Base-by-base conservation (phyloP, 139 green algal species). In the Coelastrella sp. region DNA sequence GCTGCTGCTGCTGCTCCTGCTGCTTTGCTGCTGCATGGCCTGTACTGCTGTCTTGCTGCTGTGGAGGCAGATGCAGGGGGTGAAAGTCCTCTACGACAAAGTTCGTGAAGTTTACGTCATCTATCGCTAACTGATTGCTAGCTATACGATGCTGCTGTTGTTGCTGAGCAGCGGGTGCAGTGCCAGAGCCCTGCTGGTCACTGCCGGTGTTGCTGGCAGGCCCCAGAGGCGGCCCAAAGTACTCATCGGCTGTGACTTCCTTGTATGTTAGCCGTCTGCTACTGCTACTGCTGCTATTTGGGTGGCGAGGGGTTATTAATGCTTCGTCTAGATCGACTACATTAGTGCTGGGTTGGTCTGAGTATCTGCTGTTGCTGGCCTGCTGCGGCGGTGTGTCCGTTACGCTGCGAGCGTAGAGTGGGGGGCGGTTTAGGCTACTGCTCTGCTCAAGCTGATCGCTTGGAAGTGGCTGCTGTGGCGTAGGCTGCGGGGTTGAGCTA, bases 51-150 rank as follows among this genome's bases (percentile, higher is more conserved):
- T 87, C 59, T 23, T 59, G 60, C 61, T 74, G 80, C 22, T 76
- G 57, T 16, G 47, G 22, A 5, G 56, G n/a, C 58, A 76, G 57
- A 19, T 61, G 81, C 59, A 32, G 58, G 61, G 4, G 13, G 0
- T 61, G 3, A 6, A 16, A 2, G 5, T 87, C 14, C 7, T 54
- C 5, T 19, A 58, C 10, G 6, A 8, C 61, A 61, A 83, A 71
- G 73, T 77, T 32, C 4, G 17, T 11, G 20, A 83, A 90, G 58
- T 61, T 66, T 17, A 83, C 73, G 19, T 84, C 85, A 75, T 90
- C 73, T 20, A 90, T 90, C 10, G 85, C 59, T 7, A 90, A 5
- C 23, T 83, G 58, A 65, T 90, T 90, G 11, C n/a, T 90, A 16
- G 68, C 23, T 0, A 4, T 32, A 32, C 60, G 73, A 56, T 64